Percentiles rank a stretch among this genome's conserved stretches.
These are phyloP conservation scores for Flaveria sonorensis DNA, from an alignment of 129 eudicot genomes.

Conservation along the genomic window DNA sequence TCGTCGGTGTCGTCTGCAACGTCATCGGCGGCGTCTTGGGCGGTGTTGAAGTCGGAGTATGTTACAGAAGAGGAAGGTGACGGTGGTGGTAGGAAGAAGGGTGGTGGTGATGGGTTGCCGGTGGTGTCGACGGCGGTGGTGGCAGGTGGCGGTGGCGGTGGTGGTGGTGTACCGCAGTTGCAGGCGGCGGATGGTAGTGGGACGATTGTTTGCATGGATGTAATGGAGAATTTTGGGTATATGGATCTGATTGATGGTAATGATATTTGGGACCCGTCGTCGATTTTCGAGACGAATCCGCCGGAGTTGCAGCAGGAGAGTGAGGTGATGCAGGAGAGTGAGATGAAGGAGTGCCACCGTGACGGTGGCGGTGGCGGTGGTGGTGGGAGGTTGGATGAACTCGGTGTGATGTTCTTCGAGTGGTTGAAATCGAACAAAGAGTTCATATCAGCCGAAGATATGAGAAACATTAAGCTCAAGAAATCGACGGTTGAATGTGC, in stretches of 20 bases:
- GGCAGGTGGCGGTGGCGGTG: slow-evolving; percentile 32
- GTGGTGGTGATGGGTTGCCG: neutral
- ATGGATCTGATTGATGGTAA: slow-evolving; percentile 73
- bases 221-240: slow-evolving; percentile 83
- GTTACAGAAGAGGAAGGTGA: slow-evolving; percentile 36
- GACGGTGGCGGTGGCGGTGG: slow-evolving; percentile 7
- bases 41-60: slow-evolving; percentile 44
- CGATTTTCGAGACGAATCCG: slow-evolving; percentile 52
- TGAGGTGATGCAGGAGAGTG: slow-evolving; percentile 39
- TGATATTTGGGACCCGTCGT: slow-evolving; percentile 82
- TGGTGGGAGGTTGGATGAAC: slow-evolving; percentile 48
- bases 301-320: slow-evolving; percentile 35
- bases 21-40: slow-evolving; percentile 64
- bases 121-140: neutral
- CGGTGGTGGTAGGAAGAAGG: neutral
- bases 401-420: slow-evolving; percentile 72
- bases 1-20: slow-evolving; percentile 57
- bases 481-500: slow-evolving; percentile 79
- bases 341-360: slow-evolving; percentile 23
- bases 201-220: slow-evolving; percentile 68
- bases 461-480: slow-evolving; percentile 80
- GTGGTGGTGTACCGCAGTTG: slow-evolving; percentile 17
- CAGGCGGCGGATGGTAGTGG: slow-evolving; percentile 41
- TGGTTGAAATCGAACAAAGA: slow-evolving; percentile 88
- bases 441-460: slow-evolving; percentile 73